Evolutionary conservation across 257 asterid genomes (phyloP).

Genomic region (Echium plantagineum): DNA sequence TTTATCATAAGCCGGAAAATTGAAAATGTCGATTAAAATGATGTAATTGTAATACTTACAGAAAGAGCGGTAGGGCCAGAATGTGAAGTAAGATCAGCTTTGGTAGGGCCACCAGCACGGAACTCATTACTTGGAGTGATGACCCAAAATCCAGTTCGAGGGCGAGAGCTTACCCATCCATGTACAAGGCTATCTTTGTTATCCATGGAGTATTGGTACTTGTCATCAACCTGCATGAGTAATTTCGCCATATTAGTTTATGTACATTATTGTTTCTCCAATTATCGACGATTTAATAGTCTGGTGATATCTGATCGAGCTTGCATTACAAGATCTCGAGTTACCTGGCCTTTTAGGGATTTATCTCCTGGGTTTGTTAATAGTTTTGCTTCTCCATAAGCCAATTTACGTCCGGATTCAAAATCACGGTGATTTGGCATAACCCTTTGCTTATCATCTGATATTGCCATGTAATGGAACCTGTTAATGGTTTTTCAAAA

Average conservation of each 20-base stretch:
- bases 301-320: too few relatives aligned
- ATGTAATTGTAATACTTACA: not conserved
- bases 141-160: constrained; percentile 24
- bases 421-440: constrained; percentile 57
- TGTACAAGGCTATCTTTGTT: constrained; percentile 21
- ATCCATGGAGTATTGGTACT: constrained; percentile 21
- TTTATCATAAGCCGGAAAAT: too few relatives aligned
- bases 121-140: constrained; percentile 29
- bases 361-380: constrained; percentile 19
- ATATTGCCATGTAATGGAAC: constrained; percentile 61
- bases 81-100: constrained; percentile 33
- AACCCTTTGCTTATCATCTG: constrained; percentile 47
- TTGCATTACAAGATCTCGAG: too few relatives aligned
- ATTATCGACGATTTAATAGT: too few relatives aligned
- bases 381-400: constrained; percentile 54
- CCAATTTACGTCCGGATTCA: constrained; percentile 27
- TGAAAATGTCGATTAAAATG: too few relatives aligned
- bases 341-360: not conserved
- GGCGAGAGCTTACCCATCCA: constrained; percentile 23
- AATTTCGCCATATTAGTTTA: too few relatives aligned
- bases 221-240: constrained; percentile 26
- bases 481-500: constrained; percentile 14
- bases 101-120: constrained; percentile 24
- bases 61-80: constrained; percentile 23
- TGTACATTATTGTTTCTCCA: too few relatives aligned